These are phyloP conservation scores for Vigna hirtella DNA, from an alignment of 306 rosid genomes.

Conservation along the genomic window DNA sequence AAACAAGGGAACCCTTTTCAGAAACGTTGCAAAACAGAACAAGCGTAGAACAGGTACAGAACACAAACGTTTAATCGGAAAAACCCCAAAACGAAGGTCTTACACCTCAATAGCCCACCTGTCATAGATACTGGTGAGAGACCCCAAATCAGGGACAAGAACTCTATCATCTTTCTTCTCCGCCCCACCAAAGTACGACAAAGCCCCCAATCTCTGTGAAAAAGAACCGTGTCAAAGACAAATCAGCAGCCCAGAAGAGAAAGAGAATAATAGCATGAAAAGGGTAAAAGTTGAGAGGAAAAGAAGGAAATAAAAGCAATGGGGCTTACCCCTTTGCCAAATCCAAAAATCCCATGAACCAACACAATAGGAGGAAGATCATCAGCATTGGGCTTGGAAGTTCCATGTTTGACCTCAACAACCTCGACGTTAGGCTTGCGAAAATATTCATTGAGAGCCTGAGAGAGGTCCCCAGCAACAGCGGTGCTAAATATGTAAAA, in stretches of 20 bases:
- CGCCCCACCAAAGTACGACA: slow-evolving; percentile 95
- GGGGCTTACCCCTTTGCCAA: slow-evolving; percentile 84
- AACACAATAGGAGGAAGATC: slow-evolving; percentile 88
- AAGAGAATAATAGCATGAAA: background rate
- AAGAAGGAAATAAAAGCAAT: background rate
- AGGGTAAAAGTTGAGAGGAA: background rate
- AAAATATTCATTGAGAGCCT: slow-evolving; percentile 53
- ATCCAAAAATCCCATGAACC: slow-evolving; percentile 97
- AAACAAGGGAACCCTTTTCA: slow-evolving; percentile 4
- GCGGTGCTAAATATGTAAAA: slow-evolving; percentile 91
- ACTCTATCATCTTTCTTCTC: slow-evolving; percentile 97
- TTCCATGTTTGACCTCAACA: slow-evolving; percentile 40
- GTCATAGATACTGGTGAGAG: slow-evolving; percentile 87
- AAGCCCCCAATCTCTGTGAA: slow-evolving; percentile 79
- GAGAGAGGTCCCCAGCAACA: slow-evolving; percentile 86
- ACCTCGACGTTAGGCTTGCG: slow-evolving; percentile 41
- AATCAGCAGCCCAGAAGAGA: slow-evolving; percentile 1
- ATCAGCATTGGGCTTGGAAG: slow-evolving; percentile 5
- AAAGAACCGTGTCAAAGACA: background rate
- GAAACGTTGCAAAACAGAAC: background rate
- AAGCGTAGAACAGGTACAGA: background rate
- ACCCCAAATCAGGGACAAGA: slow-evolving; percentile 98
- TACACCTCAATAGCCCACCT: slow-evolving; percentile 54
- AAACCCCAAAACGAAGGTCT: background rate
- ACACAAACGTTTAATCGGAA: slow-evolving; percentile 2